Base-by-base conservation (phyloP, 805 yeast genomes). In the Brettanomyces bruxellensis region DNA sequence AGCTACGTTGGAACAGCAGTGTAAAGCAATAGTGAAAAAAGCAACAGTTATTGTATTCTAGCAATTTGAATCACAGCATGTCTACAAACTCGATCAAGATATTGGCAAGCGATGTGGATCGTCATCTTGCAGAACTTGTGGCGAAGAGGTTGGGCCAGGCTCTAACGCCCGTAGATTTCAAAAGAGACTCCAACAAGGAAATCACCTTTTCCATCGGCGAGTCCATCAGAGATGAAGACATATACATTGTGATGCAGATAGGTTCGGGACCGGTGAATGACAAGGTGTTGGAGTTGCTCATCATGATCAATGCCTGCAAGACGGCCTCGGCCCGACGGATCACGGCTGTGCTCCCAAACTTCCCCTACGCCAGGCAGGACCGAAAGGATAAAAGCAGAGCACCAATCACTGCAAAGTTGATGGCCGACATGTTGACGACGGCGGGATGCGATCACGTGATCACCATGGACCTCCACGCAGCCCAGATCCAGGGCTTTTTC, bases 361-460 rank as follows among this genome's bases (percentile, higher is more conserved):
- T 90, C 69, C 96, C 97, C 12, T 91, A 91, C 61, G 98, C 98
- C 3, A 79, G 99, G 68, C 99, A 91, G 66, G 99, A 91, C 67
- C 86, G 90, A 66, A 91, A 91, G 66, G 98, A 91, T 65, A 91
- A 91, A 65, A 81, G 91, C 40, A 76, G 99, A 57, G 98, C 97
- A 8, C 96, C 98, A 28, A 89, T 91, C 50, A 88, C 97, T 7
- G 98, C 98, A 44, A 90, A 91, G 62, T 72, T 91, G 50, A 79
- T 91, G 67, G 98, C 98, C 5, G 87, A 91, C 60, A 71, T 91
- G 74, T 71, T 91, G 44, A 86, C 88, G 47, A 86, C 96, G 2
- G 93, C 97, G 3, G 98, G 99, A 5, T 90, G 96, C 66, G 78
- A 87, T 61, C 97, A 93, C 66, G 91, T 91, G 36, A 89, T 91